Percentiles rank a stretch among this genome's conserved stretches.
Conservation (phyloP, 106 monocot genomes). For the Gastrodia elata region DNA sequence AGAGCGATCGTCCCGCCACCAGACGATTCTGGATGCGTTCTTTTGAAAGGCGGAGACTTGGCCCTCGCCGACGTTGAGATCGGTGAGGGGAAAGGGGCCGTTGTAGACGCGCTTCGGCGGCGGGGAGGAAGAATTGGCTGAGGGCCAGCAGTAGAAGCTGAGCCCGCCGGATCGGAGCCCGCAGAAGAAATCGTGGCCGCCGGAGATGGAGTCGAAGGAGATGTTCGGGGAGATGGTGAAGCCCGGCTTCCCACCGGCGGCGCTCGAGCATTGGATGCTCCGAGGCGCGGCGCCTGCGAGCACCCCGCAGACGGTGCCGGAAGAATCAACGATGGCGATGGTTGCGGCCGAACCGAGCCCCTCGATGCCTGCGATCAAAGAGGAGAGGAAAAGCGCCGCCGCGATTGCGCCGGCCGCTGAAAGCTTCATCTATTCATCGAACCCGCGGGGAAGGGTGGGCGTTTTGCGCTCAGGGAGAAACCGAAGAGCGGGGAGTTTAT, state of each 20-base stretch:
- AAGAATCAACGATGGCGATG: slow-evolving; percentile 18
- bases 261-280: slow-evolving; percentile 23
- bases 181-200: slow-evolving; percentile 35
- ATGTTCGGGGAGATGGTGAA: slow-evolving; percentile 18
- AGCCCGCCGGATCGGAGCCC: slow-evolving; percentile 26
- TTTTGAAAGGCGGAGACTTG: slow-evolving; percentile 44
- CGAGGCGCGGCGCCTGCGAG: slow-evolving; percentile 11
- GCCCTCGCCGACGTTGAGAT: slow-evolving; percentile 51
- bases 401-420: neutral
- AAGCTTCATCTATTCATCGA: slow-evolving; percentile 6
- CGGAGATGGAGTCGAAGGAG: slow-evolving; percentile 37
- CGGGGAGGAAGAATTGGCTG: neutral
- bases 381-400: neutral
- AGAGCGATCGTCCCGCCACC: slow-evolving; percentile 36
- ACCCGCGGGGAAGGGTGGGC: neutral
- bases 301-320: slow-evolving; percentile 44
- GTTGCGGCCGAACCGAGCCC: slow-evolving; percentile 26
- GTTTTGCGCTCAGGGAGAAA: neutral
- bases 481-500: neutral
- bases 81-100: slow-evolving; percentile 17
- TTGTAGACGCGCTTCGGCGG: slow-evolving; percentile 57
- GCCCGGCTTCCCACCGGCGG: neutral
- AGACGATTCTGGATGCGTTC: slow-evolving; percentile 19
- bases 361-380: neutral
- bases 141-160: slow-evolving; percentile 61